Percentiles rank a stretch among this genome's conserved stretches.
phyloP scores from a whole-genome alignment of 1,284 basidiomycete genomes.

The Meira nashicola region DNA sequence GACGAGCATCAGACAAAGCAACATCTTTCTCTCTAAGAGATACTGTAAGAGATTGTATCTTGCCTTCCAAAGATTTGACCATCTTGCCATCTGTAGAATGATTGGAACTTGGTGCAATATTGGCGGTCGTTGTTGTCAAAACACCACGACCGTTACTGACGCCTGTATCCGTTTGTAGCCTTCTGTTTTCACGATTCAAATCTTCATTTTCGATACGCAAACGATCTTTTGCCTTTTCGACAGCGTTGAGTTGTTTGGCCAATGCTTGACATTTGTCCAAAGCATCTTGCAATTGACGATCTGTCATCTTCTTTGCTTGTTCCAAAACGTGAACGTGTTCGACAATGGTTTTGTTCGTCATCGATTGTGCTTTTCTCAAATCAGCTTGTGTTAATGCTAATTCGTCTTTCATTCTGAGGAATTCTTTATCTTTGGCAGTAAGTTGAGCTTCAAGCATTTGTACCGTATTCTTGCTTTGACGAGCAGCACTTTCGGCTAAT shows the following conservation, averaged over 20 bases:
- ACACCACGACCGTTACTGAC: neutral
- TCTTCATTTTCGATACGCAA: conserved; percentile 81
- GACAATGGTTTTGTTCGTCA: conserved; percentile 94
- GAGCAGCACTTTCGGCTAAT: conserved; percentile 54
- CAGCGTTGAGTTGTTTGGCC: conserved; percentile 69
- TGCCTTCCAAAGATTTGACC: conserved; percentile 61
- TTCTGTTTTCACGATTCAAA: conserved; percentile 68
- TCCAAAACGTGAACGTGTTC: conserved; percentile 97
- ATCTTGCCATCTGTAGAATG: conserved; percentile 15
- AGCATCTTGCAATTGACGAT: conserved; percentile 79
- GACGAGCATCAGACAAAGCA: conserved; percentile 58
- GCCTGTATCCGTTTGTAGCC: conserved; percentile 38
- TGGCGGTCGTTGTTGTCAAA: conserved; percentile 20
- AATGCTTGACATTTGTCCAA: conserved; percentile 71
- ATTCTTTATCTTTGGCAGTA: conserved; percentile 70
- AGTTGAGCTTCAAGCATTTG: conserved; percentile 66
- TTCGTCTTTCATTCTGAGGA: conserved; percentile 72
- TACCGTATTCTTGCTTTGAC: conserved; percentile 60
- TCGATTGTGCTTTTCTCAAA: conserved; percentile 56
- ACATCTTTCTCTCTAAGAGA: conserved; percentile 45
- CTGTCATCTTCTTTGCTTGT: conserved; percentile 91
- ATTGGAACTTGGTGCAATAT: conserved; percentile 9
- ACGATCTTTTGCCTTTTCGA: conserved; percentile 74
- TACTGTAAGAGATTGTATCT: conserved; percentile 55
- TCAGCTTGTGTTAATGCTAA: conserved; percentile 64